These are phyloP conservation scores for Graphiopsis chlorocephala DNA, from an alignment of 2,329 filamentous ascomycete species.

Conservation along the genomic window DNA sequence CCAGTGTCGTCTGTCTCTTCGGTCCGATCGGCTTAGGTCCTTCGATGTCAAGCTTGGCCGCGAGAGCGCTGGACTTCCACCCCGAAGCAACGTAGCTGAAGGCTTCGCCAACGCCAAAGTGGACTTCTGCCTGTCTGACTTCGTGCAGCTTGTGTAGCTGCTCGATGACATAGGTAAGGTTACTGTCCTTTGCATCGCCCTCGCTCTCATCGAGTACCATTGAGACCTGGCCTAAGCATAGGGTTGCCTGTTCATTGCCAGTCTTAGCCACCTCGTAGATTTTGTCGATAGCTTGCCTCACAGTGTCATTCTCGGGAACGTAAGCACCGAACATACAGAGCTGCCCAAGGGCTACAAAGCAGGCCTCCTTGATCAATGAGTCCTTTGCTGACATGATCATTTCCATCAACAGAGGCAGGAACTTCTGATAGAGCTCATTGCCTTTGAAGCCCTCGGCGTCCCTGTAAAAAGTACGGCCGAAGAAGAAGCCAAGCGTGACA, in stretches of 20 bases:
- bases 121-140: conserved; percentile 78
- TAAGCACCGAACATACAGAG: conserved; percentile 59
- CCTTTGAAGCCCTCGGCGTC: not conserved
- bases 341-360: conserved; percentile 58
- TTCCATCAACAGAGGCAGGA: conserved; percentile 47
- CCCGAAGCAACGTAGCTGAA: conserved; percentile 73
- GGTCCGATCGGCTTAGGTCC: conserved; percentile 45
- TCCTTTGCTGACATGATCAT: conserved; percentile 57
- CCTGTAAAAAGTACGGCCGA: conserved; percentile 47
- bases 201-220: conserved; percentile 54
- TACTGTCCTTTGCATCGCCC: conserved; percentile 32
- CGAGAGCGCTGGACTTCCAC: conserved; percentile 79
- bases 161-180: conserved; percentile 58
- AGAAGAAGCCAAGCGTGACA: conserved; percentile 56
- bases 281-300: conserved; percentile 53
- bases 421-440: conserved; percentile 30
- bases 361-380: conserved; percentile 55
- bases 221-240: conserved; percentile 74
- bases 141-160: conserved; percentile 76
- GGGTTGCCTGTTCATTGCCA: conserved; percentile 77
- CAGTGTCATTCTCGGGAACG: conserved; percentile 38
- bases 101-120: conserved; percentile 88
- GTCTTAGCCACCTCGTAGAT: conserved; percentile 70
- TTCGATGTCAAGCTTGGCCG: conserved; percentile 73
- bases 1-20: conserved; percentile 42